Evolutionary conservation across 2,329 filamentous ascomycete species (phyloP).

Genomic region (Ophiosphaerella herpotricha): DNA sequence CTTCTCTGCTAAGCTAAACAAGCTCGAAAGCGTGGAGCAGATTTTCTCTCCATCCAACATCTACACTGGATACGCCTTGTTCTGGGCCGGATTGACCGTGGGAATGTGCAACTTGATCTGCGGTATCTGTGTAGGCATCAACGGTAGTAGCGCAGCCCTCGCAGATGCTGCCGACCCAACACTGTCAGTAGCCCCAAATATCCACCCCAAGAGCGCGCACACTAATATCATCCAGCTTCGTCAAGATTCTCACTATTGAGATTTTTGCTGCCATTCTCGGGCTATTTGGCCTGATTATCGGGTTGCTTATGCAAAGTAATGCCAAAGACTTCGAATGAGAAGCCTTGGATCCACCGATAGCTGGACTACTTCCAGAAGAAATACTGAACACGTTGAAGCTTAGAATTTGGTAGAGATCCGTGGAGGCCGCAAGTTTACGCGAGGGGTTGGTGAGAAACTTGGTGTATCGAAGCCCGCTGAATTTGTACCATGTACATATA

Average conservation of each 20-base stretch:
- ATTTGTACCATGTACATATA: conserved; percentile 39
- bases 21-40: conserved; percentile 67
- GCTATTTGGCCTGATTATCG: conserved; percentile 94
- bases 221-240: conserved; percentile 67
- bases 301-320: conserved; percentile 84
- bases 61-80: conserved; percentile 93
- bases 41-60: conserved; percentile 78
- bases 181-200: conserved; percentile 65
- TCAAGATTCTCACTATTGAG: conserved; percentile 98
- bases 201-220: neutral
- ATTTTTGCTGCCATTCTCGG: conserved; percentile 98
- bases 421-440: neutral
- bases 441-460: no score
- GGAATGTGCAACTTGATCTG: conserved; percentile 96
- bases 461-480: neutral
- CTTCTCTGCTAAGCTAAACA: conserved; percentile 84
- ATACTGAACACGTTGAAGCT: neutral
- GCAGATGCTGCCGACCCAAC: conserved; percentile 92
- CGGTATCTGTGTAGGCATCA: conserved; percentile 95
- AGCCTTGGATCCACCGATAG: neutral
- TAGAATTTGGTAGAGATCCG: neutral
- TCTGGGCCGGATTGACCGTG: conserved; percentile 94
- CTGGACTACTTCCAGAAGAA: neutral
- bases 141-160: conserved; percentile 92
- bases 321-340: conserved; percentile 69